Conservation (phyloP, 129 eudicot species). For the Chrysanthemum makinoi region DNA sequence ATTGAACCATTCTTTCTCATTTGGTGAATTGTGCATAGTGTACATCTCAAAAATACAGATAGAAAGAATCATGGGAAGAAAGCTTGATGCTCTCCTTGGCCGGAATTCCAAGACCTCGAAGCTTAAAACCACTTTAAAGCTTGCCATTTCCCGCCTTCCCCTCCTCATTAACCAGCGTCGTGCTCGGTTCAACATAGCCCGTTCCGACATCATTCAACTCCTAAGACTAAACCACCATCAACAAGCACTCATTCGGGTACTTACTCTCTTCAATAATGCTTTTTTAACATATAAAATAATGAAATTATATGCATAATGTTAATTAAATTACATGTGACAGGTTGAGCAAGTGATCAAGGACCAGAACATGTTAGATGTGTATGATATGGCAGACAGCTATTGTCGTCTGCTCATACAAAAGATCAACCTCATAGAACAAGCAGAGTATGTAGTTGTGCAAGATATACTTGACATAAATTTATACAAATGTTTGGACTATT, state of each 20-base stretch:
- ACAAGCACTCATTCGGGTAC: constrained; percentile 81
- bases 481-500: background rate
- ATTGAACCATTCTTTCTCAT: background rate
- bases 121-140: constrained; percentile 45
- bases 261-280: background rate
- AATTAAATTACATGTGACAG: constrained; percentile 21
- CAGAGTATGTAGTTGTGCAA: constrained; percentile 42
- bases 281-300: background rate
- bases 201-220: constrained; percentile 61
- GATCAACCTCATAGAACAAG: constrained; percentile 54
- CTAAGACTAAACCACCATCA: constrained; percentile 57
- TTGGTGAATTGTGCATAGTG: constrained; percentile 8
- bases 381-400: constrained; percentile 55
- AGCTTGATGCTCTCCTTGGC: constrained; percentile 68
- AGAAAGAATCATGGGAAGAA: constrained; percentile 60
- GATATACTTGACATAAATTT: background rate
- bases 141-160: constrained; percentile 59
- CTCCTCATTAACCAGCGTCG: constrained; percentile 67
- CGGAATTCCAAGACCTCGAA: constrained; percentile 47
- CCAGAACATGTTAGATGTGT: constrained; percentile 75
- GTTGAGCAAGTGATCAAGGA: constrained; percentile 94
- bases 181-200: constrained; percentile 49
- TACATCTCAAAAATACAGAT: background rate
- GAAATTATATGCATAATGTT: background rate
- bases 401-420: constrained; percentile 56